Evolutionary conservation across 495 filamentous ascomycete genomes (phyloP), one percentile per base, ranked within the genome.

Genomic region (Xylaria bambusicola): DNA sequence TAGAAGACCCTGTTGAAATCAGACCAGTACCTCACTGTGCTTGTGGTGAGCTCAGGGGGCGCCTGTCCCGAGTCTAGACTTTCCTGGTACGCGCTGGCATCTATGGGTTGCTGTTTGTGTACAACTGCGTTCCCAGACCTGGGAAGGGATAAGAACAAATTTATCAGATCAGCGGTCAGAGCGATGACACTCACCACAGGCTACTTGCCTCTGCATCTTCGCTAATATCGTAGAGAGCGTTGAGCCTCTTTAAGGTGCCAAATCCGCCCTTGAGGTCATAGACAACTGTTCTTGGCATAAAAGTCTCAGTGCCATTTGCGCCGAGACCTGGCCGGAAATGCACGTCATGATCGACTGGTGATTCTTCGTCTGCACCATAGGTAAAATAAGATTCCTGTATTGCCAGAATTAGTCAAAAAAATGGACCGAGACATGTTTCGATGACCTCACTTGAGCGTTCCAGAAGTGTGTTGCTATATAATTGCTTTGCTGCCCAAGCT

Each of bases 401-500:
- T 48, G 9, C 7, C 7, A 58, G 54, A 17, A 56, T 29, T 42
- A 38, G 42, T 40, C 24, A 56, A 13, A 35, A 20, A 56, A 13
- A 21, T n/a, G 33, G 18, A n/a, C n/a, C 26, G 29, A 52, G 38
- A 47, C 9, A 21, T 17, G 13, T 18, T 13, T 38, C 17, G 49
- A n/a, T 53, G 6, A 53, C 12, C 62, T 55, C 63, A 73, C 71
- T 79, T 97, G 93, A 26, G 91, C 80, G 66, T 99, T 99, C 95
- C 95, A 99, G 71, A 96, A 98, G 77, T 99, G 94, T 0, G 91
- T 96, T n/a, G 88, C 92, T 26, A 97, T 72, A 66, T 97, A 96
- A 75, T 99, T 99, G 66, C 87, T 89, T 68, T 87, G 86, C 65
- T 96, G 90, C 38, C 94, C 94, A 52, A 98, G 83, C 76, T 99